Base-by-base conservation (phyloP, 768 basidiomycete genomes). In the Pilatotrama ljubarskyi region DNA sequence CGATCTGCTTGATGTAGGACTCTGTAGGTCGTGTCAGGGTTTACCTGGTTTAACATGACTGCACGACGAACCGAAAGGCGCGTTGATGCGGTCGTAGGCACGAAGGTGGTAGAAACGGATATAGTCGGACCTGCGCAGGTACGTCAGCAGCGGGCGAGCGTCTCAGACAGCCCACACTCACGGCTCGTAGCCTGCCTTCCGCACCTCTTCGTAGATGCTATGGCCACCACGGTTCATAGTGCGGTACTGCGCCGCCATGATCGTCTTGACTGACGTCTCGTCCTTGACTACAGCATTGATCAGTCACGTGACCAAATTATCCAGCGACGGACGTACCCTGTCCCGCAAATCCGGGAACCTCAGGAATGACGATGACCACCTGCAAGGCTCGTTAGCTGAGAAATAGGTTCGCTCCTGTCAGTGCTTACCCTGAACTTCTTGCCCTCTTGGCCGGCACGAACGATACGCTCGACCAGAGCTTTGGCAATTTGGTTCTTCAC, bases 41-140 rank as follows among this genome's bases (percentile, higher is more conserved):
- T n/a, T 44, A 24, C 35, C 29, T 4, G 29, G 22, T n/a, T n/a
- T n/a, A 20, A 40, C 14, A 47, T 15, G 20, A 1, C 13, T 15
- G 49, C 7, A 20, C 14, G 36, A 70, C 82, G 68, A 61, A 86
- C 87, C 74, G 62, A 76, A 72, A 1, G 91, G 89, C 0, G 88
- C 87, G 68, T 94, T 95, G 68, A 95, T 91, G 24, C 95, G 80
- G 69, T 98, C 95, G 70, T 95, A 99, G 1, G 88, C 78, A 29
- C 97, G 84, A 24, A 99, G 80, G 74, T 98, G 94, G 76, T 91
- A 98, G 80, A 97, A 93, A 11, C 87, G 83, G 66, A 97, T 90
- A 70, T 89, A 95, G 58, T 95, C 87, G 75, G 77, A 67, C n/a
- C 92, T 93, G 38, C 29, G 20, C 5, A 9, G 1, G 29, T 26